Evolutionary conservation across 2,329 filamentous ascomycete genomes (phyloP), one percentile per base, ranked within the genome.

Genomic region (Microcera coccophila): DNA sequence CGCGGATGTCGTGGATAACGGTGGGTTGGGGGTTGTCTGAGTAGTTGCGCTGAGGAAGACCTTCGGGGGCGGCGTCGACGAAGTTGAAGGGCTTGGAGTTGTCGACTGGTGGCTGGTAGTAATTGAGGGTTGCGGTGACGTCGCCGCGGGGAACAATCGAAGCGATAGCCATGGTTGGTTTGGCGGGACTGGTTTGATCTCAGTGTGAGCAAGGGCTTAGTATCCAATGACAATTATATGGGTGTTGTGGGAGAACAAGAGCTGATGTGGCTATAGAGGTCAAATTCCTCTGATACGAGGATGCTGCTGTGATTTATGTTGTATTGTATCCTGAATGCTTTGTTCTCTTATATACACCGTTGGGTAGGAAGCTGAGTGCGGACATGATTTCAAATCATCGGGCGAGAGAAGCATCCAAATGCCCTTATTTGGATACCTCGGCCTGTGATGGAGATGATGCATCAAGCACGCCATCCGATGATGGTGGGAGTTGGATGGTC

Each of bases 1-100:
- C 85, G 40, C 90, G 85, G 55, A 90, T 75, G 67, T 96, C 90
- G 48, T 74, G 69, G 56, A 96, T 76, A 4, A 61, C 59, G 21
- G 88, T 78, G 3, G 72, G 60, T 17, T 79, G 72, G 8, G 62
- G 34, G 31, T 64, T 54, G 45, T 73, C 66, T 40, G 64, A 64
- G 64, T 79, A 86, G 73, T 94, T 94, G 50, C 75, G 75, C 57
- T 80, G 75, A 0, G 81, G 80, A 19, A 74, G 59, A 44, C 81
- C 84, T 2, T 73, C 64, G 0, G 84, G 79, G 0, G 79, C 79
- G 8, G 68, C 62, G 50, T 87, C 81, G 55, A 89, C 82, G 62
- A 81, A 81, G 67, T 84, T 81, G 71, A 76, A 84, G 18, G 85
- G 84, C 1, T 58, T 58, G 9, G 73, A 66, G 54, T 78, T 75